Base-by-base conservation (phyloP, 2,329 filamentous ascomycete genomes). In the Calonectria crousiana region DNA sequence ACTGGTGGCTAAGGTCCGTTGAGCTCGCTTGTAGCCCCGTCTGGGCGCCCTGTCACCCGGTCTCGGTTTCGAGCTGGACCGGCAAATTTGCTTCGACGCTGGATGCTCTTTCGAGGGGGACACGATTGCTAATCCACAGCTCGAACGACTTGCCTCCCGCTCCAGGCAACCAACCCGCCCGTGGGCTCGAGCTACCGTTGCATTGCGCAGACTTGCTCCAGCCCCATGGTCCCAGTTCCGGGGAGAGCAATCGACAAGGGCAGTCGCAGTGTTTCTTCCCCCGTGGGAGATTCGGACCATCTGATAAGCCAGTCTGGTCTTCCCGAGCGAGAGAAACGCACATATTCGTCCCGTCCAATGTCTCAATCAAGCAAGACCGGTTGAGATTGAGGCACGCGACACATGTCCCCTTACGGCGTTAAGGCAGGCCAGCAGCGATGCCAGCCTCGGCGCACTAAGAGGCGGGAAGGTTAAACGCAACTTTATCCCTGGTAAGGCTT, bases 401-500 rank as follows among this genome's bases (percentile, higher is more conserved):
- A 75, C 67, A 53, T 78, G 60, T 3, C 78, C 69, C 66, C n/a
- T 71, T 78, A 34, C 13, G 71, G 75, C 51, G 32, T 67, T 38
- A 23, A 36, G 38, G 30, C 49, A 53, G 16, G 49, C 64, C 38
- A 26, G 32, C 16, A 34, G 23, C 32, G 32, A n/a, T 18, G 51
- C 49, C 49, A 52, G 49, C 23, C 13, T 30, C 26, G 49, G 49
- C 13, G 44, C 44, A 23, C 44, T 23, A 47, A 23, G 23, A 47
- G 34, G 32, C 18, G 18, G 34, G 49, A 30, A 66, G 36, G 28
- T 23, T 52, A 65, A 64, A 65, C 58, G 30, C 78, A 79, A 80
- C 78, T 78, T 67, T 80, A 79, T 77, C 75, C 73, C 67, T 67
- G 66, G 73, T 75, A 79, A 75, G 67, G 78, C 75, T 62, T 41